A percentile compares a stretch with the other conserved stretches of the same genome.
These are phyloP conservation scores for Exophiala calicioides DNA, from an alignment of 2,329 filamentous ascomycete species.

Conservation along the genomic window DNA sequence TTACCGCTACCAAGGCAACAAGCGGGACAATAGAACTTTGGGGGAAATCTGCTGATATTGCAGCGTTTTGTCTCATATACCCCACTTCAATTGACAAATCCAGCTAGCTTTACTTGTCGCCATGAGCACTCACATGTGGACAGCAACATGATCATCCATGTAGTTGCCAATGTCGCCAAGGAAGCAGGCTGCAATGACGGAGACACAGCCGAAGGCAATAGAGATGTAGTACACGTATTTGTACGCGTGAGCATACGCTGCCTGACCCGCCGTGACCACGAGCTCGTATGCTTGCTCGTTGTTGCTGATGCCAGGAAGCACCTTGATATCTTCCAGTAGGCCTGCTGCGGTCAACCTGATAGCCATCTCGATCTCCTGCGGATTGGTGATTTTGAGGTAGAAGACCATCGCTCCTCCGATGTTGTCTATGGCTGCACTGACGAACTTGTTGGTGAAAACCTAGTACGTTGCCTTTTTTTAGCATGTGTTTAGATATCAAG, in stretches of 20 bases:
- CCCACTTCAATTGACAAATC: no score
- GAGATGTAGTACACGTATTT: constrained; percentile 63
- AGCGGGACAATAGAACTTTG: no score
- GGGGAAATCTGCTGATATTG: no score
- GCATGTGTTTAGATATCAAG: no score
- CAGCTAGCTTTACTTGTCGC: no score
- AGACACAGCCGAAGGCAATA: constrained; percentile 61
- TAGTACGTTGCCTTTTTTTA: no score
- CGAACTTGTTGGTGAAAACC: constrained; percentile 49
- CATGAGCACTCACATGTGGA: no score
- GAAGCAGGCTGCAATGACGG: constrained; percentile 59
- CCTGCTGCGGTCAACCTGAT: constrained; percentile 57
- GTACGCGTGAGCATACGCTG: constrained; percentile 61
- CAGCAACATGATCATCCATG: constrained; percentile 61
- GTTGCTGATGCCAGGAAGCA: constrained; percentile 51
- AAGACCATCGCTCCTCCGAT: constrained; percentile 55
- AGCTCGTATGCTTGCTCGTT: constrained; percentile 49
- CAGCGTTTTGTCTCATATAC: no score
- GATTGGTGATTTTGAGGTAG: constrained; percentile 54
- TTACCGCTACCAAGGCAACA: no score
- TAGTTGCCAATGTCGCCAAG: constrained; percentile 60
- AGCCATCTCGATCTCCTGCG: constrained; percentile 49
- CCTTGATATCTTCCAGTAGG: constrained; percentile 40
- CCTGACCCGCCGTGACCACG: constrained; percentile 58
- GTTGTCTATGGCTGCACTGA: constrained; percentile 47